These are phyloP conservation scores for Metarhizium guizhouense DNA, from an alignment of 2,329 filamentous ascomycete species.

Conservation along the genomic window DNA sequence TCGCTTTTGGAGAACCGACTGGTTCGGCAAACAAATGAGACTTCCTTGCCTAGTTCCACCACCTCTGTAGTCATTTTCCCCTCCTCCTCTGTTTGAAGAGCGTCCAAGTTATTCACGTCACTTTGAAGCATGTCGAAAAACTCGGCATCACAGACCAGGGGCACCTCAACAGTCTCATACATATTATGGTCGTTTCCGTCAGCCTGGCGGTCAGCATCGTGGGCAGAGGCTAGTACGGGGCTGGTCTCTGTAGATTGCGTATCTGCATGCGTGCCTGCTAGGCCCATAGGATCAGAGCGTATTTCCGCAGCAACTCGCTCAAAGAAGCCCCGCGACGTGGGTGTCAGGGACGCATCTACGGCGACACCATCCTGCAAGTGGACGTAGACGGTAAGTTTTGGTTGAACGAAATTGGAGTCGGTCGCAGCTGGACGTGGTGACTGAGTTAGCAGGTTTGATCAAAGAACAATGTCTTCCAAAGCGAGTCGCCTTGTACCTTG, in stretches of 20 bases:
- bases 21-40: slow-evolving; percentile 57
- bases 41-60: slow-evolving; percentile 50
- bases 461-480: neutral
- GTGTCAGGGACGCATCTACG: slow-evolving; percentile 58
- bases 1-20: slow-evolving; percentile 55
- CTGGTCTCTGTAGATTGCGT: slow-evolving; percentile 1
- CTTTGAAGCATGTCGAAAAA: slow-evolving; percentile 71
- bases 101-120: slow-evolving; percentile 61
- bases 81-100: slow-evolving; percentile 58
- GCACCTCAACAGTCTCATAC: slow-evolving; percentile 53
- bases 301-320: slow-evolving; percentile 47
- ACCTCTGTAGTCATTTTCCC: slow-evolving; percentile 55
- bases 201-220: slow-evolving; percentile 2
- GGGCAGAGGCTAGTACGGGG: neutral
- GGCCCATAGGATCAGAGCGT: slow-evolving; percentile 5
- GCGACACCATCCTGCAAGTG: slow-evolving; percentile 57
- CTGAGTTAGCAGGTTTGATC: neutral
- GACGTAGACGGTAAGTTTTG: slow-evolving; percentile 62
- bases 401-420: slow-evolving; percentile 43
- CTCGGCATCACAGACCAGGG: slow-evolving; percentile 65
- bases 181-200: slow-evolving; percentile 1
- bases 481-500: neutral
- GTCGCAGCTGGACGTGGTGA: slow-evolving; percentile 21
- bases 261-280: neutral
- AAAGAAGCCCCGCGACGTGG: slow-evolving; percentile 55